phyloP scores from a whole-genome alignment of 768 basidiomycete genomes.

The Trametes meyenii region DNA sequence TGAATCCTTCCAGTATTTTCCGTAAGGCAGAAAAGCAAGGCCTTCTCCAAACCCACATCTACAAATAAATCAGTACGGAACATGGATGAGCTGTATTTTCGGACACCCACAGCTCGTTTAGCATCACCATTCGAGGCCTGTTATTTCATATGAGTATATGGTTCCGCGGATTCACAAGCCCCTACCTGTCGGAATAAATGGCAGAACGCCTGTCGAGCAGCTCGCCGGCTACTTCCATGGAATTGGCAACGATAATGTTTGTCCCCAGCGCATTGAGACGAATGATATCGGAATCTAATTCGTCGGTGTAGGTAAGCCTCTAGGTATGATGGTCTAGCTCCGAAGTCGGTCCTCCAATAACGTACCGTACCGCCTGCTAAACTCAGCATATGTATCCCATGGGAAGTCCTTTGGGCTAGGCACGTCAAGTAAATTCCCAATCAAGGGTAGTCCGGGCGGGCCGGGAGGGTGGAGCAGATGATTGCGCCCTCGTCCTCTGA shows the following conservation, averaged over 20 bases:
- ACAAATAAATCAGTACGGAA: too few species aligned
- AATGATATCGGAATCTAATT: conserved; percentile 12
- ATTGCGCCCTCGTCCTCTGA: not conserved
- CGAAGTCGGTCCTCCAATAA: too few species aligned
- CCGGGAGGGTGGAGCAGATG: conserved; percentile 4
- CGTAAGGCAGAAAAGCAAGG: conserved; percentile 10
- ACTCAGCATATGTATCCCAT: conserved; percentile 1
- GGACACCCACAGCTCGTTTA: conserved; percentile 7
- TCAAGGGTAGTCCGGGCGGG: conserved; percentile 9
- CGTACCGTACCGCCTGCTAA: conserved; percentile 1
- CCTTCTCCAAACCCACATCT: conserved; percentile 8
- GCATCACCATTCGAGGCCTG: conserved; percentile 14
- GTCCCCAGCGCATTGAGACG: conserved; percentile 12
- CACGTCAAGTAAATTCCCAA: conserved; percentile 14
- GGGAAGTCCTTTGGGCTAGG: conserved; percentile 3
- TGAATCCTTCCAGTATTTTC: not conserved
- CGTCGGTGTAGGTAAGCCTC: not conserved
- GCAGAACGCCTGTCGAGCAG: conserved; percentile 32
- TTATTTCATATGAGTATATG: not conserved
- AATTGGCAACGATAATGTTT: conserved; percentile 34
- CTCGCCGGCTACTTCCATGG: conserved; percentile 25
- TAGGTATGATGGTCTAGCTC: too few species aligned
- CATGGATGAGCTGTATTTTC: not conserved
- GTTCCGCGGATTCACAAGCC: not conserved
- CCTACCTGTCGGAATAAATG: conserved; percentile 32